These are phyloP conservation scores for Plasmodium gonderi DNA, from an alignment of 169 alveolate genomes.

Conservation along the genomic window DNA sequence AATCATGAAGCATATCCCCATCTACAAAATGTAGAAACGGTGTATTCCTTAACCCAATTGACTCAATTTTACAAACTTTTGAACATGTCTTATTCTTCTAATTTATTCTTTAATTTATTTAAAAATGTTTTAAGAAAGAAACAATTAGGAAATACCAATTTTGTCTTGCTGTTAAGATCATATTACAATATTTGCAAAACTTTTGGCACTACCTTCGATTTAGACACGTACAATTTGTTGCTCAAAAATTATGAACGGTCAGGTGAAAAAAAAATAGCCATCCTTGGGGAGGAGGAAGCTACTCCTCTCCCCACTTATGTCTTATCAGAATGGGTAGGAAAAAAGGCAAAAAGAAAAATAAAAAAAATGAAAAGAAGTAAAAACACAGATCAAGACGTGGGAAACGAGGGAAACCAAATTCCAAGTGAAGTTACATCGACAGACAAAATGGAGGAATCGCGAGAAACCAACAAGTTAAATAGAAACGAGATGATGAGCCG, in stretches of 20 bases:
- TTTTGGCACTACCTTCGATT: neutral
- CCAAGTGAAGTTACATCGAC: too few relatives aligned
- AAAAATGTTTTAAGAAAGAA: neutral
- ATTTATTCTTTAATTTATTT: neutral
- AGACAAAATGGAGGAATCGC: too few relatives aligned
- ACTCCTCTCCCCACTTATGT: neutral
- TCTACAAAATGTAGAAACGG: neutral
- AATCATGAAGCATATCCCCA: neutral
- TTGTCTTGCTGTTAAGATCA: neutral
- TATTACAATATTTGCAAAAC: conserved; percentile 19
- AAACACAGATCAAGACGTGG: too few relatives aligned
- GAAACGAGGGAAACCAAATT: too few relatives aligned
- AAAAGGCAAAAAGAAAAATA: neutral
- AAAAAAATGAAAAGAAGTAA: neutral
- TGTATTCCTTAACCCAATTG: neutral
- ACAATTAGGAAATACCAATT: neutral
- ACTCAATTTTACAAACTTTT: neutral
- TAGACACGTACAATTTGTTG: neutral
- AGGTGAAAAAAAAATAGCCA: neutral
- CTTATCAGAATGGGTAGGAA: neutral
- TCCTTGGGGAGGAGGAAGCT: neutral
- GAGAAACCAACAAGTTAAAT: too few relatives aligned
- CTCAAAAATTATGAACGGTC: neutral
- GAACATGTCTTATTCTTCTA: neutral
- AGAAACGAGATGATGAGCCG: neutral